phyloP scores from a whole-genome alignment of 164 flowering plant genomes.

The Vitis amurensis region DNA sequence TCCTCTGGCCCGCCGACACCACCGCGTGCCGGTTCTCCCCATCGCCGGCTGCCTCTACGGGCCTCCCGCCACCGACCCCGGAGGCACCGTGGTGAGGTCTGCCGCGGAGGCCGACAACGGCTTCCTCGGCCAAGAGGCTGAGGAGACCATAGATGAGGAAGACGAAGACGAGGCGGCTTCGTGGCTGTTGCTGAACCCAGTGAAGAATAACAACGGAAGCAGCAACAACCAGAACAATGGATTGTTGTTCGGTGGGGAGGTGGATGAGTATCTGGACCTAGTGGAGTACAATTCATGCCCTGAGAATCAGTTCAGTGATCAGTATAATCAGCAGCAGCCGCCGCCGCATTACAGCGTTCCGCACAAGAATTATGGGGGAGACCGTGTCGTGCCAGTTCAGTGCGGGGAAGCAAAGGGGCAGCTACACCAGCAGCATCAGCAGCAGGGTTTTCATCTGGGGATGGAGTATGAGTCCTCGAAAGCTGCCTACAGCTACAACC shows the following conservation, averaged over 20 bases:
- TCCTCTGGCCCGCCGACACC: conserved; percentile 84
- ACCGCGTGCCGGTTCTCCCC: conserved; percentile 63
- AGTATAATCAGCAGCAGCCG: conserved; percentile 23
- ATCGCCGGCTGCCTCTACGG: conserved; percentile 35
- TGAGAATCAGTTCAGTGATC: conserved; percentile 32
- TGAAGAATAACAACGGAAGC: conserved; percentile 29
- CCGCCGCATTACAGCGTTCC: conserved; percentile 17
- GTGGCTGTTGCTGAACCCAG: conserved; percentile 66
- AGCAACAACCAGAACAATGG: conserved; percentile 33
- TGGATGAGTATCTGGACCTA: conserved; percentile 73
- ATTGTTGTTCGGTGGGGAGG: conserved; percentile 49
- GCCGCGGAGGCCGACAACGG: conserved; percentile 11
- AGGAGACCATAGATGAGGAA: conserved; percentile 39
- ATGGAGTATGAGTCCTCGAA: conserved; percentile 51
- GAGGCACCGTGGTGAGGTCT: conserved; percentile 6
- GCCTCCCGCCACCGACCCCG: conserved; percentile 14
- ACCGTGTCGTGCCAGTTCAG: conserved; percentile 67
- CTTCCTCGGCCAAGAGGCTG: conserved; percentile 21
- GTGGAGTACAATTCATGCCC: conserved; percentile 50
- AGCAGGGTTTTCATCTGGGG: conserved; percentile 38
- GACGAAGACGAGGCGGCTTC: conserved; percentile 76
- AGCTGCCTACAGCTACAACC: conserved; percentile 38
- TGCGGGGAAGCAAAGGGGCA: conserved; percentile 24
- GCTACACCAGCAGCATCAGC: conserved; percentile 25
- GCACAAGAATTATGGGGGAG: conserved; percentile 41